Base-by-base conservation (phyloP, 2,329 filamentous ascomycete species). In the Fusarium drepaniforme region DNA sequence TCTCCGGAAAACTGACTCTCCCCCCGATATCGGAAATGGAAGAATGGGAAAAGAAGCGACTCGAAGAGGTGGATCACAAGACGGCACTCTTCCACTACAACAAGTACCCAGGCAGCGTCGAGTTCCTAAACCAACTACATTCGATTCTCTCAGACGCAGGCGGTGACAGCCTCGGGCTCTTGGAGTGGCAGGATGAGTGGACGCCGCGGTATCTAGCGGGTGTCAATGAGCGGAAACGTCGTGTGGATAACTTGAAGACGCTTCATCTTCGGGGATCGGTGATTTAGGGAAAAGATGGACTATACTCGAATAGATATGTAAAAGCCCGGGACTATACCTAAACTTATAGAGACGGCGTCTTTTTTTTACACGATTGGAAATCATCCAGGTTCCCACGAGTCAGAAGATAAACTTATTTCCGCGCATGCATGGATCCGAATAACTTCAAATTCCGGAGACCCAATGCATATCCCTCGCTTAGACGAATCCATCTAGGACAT, bases 41-140 rank as follows among this genome's bases (percentile, higher is more conserved):
- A 16, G 28, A 37, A 3, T 62, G 59, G 59, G 59, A 49, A n/a
- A 49, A 37, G 59, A 28, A 62, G 28, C 40, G 59, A 2, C 59
- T 62, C 0, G 30, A 30, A 37, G 59, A 62, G n/a, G 59, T 62
- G n/a, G 40, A 49, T 7, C 30, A 37, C 15, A 62, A 49, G 16
- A 62, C 59, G 15, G 40, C 59, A 7, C 42, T 62, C 9, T 62
- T 62, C 30, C 59, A 62, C 40, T 62, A 62, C 59, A 62, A 62
- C 59, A 62, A 62, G 40, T 62, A 62, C 18, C 59, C 59, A 33
- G 59, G 59, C 40, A 62, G 59, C 15, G 59, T 62, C 28, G 59
- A 49, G 59, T 62, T 62, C 30, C 33, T 62, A 16, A 62, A 62
- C 42, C 42, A 44, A 15, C 21, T 62, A 15, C 59, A 62, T n/a